Percentiles rank a stretch among this genome's conserved stretches.
Conservation (phyloP, 139 green algal species). For the Chlamydomonas incerta region DNA sequence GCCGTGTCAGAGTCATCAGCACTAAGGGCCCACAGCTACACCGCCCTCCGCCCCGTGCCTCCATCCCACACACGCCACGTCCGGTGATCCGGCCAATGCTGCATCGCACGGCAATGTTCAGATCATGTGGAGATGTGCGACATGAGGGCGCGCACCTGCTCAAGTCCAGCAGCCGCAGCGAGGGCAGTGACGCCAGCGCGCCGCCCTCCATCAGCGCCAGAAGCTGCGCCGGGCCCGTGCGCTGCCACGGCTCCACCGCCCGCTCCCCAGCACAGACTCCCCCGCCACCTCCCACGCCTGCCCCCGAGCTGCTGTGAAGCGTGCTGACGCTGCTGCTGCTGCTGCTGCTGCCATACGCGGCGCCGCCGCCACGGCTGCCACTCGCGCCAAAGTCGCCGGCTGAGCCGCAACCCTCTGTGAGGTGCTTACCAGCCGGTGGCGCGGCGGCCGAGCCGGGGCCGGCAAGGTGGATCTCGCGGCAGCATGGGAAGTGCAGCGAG, state of each 20-base stretch:
- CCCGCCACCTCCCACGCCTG: too few species aligned
- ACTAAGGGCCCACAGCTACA: too few species aligned
- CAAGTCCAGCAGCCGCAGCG: constrained; percentile 20
- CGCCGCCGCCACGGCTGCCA: not conserved
- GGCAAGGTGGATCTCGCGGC: constrained; percentile 1
- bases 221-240: constrained; percentile 1
- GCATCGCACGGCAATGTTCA: too few species aligned
- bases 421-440: not conserved
- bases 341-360: not conserved
- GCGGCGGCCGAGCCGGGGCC: not conserved
- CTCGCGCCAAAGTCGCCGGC: not conserved
- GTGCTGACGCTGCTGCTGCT: not conserved
- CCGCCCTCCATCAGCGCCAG: not conserved
- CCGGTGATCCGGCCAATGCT: too few species aligned
- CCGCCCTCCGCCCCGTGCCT: too few species aligned
- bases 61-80: too few species aligned
- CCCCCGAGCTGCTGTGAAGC: too few species aligned
- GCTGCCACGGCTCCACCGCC: too few species aligned
- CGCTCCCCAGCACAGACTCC: too few species aligned
- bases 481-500: not conserved
- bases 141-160: constrained; percentile 23
- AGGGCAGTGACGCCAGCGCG: not conserved
- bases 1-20: too few species aligned
- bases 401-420: too few species aligned
- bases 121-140: too few species aligned